Evolutionary conservation across 108 stramenopile genomes (phyloP).

Genomic region (Pseudonitzschia multiseries): DNA sequence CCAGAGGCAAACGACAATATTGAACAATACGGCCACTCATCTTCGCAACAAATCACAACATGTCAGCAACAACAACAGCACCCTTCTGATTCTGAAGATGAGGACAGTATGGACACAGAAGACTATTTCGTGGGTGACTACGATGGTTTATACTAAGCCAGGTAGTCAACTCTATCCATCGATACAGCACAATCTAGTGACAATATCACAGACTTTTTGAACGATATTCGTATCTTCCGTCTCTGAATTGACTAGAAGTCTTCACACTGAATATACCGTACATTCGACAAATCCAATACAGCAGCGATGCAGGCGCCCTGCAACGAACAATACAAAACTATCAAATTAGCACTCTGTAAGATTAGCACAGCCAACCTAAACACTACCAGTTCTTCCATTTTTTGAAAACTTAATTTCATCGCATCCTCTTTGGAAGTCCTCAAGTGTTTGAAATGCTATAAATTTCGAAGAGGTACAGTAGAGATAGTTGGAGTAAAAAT

Average conservation of each 20-base stretch:
- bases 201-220: background rate
- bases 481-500: too few relatives aligned
- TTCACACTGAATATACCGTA: conserved; percentile 3
- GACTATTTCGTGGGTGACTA: conserved; percentile 14
- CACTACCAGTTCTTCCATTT: background rate
- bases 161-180: background rate
- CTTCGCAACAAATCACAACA: background rate
- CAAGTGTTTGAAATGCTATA: too few relatives aligned
- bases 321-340: background rate
- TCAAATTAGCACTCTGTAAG: background rate
- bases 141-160: conserved; percentile 9
- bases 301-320: background rate
- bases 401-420: too few relatives aligned
- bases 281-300: background rate
- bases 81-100: background rate
- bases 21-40: background rate
- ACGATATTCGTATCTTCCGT: background rate
- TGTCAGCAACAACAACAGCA: conserved; percentile 16
- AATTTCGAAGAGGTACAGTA: too few relatives aligned
- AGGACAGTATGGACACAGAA: conserved; percentile 1
- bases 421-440: too few relatives aligned
- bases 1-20: conserved; percentile 9
- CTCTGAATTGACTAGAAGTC: background rate
- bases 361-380: background rate
- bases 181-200: background rate